Conservation (phyloP, 164 flowering plant genomes). For the Magnolia kwangsiensis region DNA sequence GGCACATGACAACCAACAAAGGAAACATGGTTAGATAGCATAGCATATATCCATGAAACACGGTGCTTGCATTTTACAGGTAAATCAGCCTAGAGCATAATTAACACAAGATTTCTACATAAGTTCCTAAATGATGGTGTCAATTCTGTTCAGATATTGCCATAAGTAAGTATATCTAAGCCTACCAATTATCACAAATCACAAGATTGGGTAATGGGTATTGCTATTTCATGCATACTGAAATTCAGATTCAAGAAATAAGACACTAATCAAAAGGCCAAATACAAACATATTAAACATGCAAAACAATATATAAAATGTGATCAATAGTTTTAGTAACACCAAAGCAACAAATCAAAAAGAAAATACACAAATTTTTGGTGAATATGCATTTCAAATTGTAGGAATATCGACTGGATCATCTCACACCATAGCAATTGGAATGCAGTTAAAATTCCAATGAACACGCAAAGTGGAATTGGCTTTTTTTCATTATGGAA, state of each 20-base stretch:
- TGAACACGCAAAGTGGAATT: neutral
- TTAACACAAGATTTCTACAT: neutral
- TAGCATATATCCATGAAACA: neutral
- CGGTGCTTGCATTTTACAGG: neutral
- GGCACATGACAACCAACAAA: constrained; percentile 14
- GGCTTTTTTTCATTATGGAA: neutral
- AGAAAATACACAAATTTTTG: neutral
- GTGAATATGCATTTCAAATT: neutral
- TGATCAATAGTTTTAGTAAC: neutral
- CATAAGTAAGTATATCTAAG: too few species aligned
- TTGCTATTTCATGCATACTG: neutral
- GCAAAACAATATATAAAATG: neutral
- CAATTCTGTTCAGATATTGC: neutral
- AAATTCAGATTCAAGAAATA: neutral
- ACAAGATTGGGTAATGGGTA: neutral
- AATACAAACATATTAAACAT: neutral
- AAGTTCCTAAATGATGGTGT: neutral
- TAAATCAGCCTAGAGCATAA: neutral
- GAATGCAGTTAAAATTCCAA: neutral
- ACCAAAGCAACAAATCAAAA: neutral
- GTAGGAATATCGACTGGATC: neutral
- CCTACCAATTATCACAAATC: neutral
- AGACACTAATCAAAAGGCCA: neutral
- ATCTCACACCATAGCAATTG: neutral
- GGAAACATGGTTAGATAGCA: neutral